These are phyloP conservation scores for Asterophora lycoperdoides DNA, from an alignment of 768 basidiomycete genomes.

Conservation along the genomic window DNA sequence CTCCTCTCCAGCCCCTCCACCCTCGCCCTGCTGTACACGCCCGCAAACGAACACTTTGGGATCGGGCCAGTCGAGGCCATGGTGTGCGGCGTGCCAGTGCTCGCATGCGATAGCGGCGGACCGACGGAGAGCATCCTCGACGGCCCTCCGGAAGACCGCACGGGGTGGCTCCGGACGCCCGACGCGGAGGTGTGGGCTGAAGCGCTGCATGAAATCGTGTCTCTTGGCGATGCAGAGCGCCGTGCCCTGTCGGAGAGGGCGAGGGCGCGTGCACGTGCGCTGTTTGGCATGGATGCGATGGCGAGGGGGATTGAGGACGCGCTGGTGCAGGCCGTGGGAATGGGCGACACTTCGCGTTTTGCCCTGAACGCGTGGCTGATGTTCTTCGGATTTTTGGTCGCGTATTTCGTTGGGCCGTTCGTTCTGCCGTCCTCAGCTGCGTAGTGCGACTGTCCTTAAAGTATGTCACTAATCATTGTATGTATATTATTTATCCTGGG, in stretches of 20 bases:
- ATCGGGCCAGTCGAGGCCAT: constrained; percentile 96
- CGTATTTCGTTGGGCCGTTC: constrained; percentile 24
- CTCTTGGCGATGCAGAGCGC: constrained; percentile 38
- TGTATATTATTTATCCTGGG: too few species aligned
- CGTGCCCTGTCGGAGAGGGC: constrained; percentile 50
- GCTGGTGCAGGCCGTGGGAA: constrained; percentile 47
- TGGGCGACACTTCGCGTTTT: constrained; percentile 37
- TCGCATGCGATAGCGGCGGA: constrained; percentile 85
- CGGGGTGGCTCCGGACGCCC: constrained; percentile 75
- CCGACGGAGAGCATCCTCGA: constrained; percentile 80
- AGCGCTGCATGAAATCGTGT: constrained; percentile 57
- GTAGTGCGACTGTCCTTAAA: too few species aligned
- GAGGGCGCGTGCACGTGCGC: constrained; percentile 50
- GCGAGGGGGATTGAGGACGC: constrained; percentile 52
- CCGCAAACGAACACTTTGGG: constrained; percentile 94
- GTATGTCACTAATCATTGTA: too few species aligned
- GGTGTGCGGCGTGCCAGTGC: constrained; percentile 84
- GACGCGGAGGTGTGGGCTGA: constrained; percentile 65
- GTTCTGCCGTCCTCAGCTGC: constrained; percentile 5
- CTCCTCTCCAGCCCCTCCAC: constrained; percentile 68
- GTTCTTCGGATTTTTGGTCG: constrained; percentile 28
- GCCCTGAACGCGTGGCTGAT: constrained; percentile 22
- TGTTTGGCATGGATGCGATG: constrained; percentile 81
- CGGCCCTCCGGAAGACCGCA: constrained; percentile 39
- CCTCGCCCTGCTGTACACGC: constrained; percentile 84